A percentile compares a stretch with the other conserved stretches of the same genome.
Conservation (phyloP, 306 rosid genomes). For the Rosa rugosa region DNA sequence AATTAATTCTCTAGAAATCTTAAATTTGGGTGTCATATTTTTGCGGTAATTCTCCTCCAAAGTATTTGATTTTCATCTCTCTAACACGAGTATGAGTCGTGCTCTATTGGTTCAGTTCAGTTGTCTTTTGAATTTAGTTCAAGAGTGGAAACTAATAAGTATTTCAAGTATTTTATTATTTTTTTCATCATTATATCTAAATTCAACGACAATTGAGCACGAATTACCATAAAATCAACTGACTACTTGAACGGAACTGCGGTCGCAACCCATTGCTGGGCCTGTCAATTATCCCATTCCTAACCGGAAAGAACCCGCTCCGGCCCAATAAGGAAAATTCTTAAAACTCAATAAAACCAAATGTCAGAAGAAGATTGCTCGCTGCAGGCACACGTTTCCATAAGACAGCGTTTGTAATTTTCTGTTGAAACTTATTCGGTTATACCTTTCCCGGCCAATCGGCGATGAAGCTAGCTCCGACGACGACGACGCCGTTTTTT, state of each 20-base stretch:
- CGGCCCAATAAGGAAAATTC: neutral
- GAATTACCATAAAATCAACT: no score
- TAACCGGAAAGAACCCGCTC: neutral
- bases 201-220: neutral
- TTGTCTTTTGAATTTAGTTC: no score
- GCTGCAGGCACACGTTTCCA: neutral
- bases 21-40: neutral
- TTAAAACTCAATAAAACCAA: neutral
- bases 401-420: neutral
- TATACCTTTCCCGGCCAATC: neutral
- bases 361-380: neutral
- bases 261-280: neutral
- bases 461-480: conserved; percentile 17
- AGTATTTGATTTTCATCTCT: neutral
- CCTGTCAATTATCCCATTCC: neutral
- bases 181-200: no score
- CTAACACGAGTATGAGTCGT: no score
- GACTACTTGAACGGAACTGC: no score
- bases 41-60: neutral
- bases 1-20: neutral
- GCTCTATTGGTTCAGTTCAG: no score
- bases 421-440: neutral
- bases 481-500: conserved; percentile 19
- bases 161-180: no score
- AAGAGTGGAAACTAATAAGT: no score